A percentile compares a stretch with the other conserved stretches of the same genome.
Conservation (phyloP, 176 grass and related monocot species). For the Oryza glumipatula region DNA sequence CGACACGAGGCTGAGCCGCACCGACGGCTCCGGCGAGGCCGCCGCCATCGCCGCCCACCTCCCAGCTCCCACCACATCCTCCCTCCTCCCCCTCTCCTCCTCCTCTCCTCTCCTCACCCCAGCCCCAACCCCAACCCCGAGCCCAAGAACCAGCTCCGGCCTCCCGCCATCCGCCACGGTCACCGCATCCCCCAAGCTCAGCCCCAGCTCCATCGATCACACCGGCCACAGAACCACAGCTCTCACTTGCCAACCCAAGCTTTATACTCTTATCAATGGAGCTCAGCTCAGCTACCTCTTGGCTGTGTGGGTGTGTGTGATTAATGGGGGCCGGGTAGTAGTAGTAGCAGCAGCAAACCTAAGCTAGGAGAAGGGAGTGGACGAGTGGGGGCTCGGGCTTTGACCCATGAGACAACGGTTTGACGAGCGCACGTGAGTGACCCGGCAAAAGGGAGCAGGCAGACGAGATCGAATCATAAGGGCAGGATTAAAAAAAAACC, state of each 20-base stretch:
- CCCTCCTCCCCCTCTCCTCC: slow-evolving; percentile 4
- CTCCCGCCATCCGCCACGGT: slow-evolving; percentile 34
- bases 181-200: slow-evolving; percentile 54
- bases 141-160: slow-evolving; percentile 57
- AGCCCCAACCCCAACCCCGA: slow-evolving; percentile 45
- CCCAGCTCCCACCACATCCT: not conserved
- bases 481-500: slow-evolving; percentile 35
- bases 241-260: not conserved
- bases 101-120: slow-evolving; percentile 21
- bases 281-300: not conserved
- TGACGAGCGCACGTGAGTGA: slow-evolving; percentile 69
- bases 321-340: not conserved
- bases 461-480: slow-evolving; percentile 48
- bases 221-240: not conserved
- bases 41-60: not conserved
- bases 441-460: slow-evolving; percentile 54
- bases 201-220: slow-evolving; percentile 69
- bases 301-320: slow-evolving; percentile 19
- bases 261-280: slow-evolving; percentile 16
- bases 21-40: slow-evolving; percentile 40
- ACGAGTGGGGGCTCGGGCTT: slow-evolving; percentile 33
- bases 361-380: not conserved
- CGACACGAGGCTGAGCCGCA: slow-evolving; percentile 60
- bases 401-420: slow-evolving; percentile 60
- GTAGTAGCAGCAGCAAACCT: not conserved